phyloP scores from a whole-genome alignment of 208 protist genomes.

The Ichthyophonus hoferi region DNA sequence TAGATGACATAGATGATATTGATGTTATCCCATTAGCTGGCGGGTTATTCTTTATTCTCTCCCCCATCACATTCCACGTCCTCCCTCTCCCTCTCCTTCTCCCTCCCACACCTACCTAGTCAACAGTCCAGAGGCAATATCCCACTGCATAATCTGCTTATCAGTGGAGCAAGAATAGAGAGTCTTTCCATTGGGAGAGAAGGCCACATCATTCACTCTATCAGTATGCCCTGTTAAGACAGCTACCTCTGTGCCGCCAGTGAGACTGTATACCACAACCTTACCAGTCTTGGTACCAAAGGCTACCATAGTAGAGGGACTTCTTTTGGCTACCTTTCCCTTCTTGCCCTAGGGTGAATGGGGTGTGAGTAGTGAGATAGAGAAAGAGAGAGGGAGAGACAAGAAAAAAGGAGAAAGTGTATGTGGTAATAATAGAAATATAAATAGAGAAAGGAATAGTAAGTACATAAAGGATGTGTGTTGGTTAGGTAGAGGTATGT shows the following conservation, averaged over 20 bases:
- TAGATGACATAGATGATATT: too few species aligned
- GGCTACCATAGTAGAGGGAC: background rate
- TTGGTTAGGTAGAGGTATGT: too few species aligned
- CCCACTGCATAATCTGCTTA: constrained; percentile 13
- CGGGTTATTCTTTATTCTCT: background rate
- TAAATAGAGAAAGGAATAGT: too few species aligned
- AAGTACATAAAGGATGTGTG: too few species aligned
- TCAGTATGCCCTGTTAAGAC: background rate
- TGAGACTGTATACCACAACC: background rate
- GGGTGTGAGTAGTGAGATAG: background rate
- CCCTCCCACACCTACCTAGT: background rate
- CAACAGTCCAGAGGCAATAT: background rate
- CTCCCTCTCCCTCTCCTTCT: background rate
- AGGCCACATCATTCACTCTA: background rate
- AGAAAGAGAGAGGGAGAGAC: background rate
- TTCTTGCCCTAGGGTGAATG: background rate
- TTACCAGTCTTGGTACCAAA: background rate
- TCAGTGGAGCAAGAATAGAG: constrained; percentile 10
- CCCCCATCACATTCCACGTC: background rate
- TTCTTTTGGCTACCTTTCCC: background rate
- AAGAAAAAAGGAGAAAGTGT: too few species aligned
- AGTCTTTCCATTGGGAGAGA: background rate
- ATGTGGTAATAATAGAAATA: too few species aligned
- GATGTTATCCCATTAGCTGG: too few species aligned
- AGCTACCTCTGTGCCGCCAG: background rate